Base-by-base conservation (phyloP, 2,329 filamentous ascomycete species). In the Beauveria varroae region DNA sequence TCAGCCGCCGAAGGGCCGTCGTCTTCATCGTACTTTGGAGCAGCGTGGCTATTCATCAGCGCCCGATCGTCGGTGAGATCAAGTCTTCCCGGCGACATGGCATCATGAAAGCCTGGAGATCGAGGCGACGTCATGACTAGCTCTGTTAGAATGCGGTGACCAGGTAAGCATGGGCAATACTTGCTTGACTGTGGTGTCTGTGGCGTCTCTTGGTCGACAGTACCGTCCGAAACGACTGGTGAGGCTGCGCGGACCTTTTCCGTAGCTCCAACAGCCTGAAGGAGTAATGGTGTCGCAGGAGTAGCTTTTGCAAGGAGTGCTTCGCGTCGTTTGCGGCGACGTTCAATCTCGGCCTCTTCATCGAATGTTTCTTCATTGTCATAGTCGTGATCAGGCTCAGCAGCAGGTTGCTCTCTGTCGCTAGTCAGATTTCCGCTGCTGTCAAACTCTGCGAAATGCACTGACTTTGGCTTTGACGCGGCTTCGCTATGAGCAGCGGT, bases 1-100 rank as follows among this genome's bases (percentile, higher is more conserved):
- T 96, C 91, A 63, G 91, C 92, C 51, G 93, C 93, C n/a, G 92
- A 96, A 6, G 90, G 89, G 7, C 88, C 91, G 68, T 95, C 88
- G 65, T 85, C 82, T 2, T 79, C 78, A 12, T 70, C 65, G 18
- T 64, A 64, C 54, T 76, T 75, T 47, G 67, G 68, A 64, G 78
- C 74, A 41, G 76, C 78, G 67, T 85, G 81, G 5, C 71, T 78
- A 69, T 90, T 89, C 73, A 86, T 84, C 65, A 91, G 79, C 65
- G 87, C 84, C 61, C 84, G 80, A 69, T 91, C 88, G 67, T 86
- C 83, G 68, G 83, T 77, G 67, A 91, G 80, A 62, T 85, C 81
- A 64, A 90, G 82, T 12, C 78, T 81, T 62, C 79, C 79, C 6
- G 86, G 84, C 9, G 85, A 84, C 61, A 80, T 78, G 63, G 77